Percentiles rank a stretch among this genome's conserved stretches.
phyloP scores from a whole-genome alignment of 139 green algal genomes.

The Coelastrella sp. region DNA sequence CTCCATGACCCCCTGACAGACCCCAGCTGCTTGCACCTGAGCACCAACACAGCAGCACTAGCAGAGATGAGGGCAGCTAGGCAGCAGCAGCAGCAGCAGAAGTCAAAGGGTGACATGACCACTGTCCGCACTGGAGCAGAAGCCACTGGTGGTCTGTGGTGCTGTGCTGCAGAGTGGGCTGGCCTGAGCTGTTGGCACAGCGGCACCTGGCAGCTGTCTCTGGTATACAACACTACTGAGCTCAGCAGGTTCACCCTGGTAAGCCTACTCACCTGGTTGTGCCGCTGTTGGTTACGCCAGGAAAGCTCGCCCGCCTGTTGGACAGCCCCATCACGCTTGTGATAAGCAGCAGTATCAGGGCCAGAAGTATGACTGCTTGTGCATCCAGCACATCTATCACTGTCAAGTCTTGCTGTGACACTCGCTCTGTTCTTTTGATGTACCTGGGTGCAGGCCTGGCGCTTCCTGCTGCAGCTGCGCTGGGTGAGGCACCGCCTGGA shows the following conservation, averaged over 20 bases:
- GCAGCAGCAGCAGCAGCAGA: background rate
- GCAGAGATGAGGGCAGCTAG: background rate
- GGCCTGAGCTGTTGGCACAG: conserved; percentile 6
- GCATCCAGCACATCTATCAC: background rate
- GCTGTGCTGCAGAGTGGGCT: conserved; percentile 28
- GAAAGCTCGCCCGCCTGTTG: too few species aligned
- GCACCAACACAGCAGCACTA: conserved; percentile 32
- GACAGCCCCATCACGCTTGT: too few species aligned
- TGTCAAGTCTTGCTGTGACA: background rate
- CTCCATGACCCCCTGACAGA: conserved; percentile 37
- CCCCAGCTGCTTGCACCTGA: conserved; percentile 46
- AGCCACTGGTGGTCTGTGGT: conserved; percentile 1
- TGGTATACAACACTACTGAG: conserved; percentile 26
- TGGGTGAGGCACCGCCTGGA: conserved; percentile 53
- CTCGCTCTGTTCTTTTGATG: background rate
- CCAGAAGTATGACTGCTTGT: too few species aligned
- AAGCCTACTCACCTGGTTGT: background rate
- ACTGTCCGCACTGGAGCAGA: background rate
- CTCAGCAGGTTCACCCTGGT: conserved; percentile 19
- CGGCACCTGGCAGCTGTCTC: conserved; percentile 42
- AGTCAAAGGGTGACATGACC: background rate
- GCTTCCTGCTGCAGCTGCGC: conserved; percentile 48
- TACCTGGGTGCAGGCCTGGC: conserved; percentile 1
- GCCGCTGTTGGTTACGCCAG: background rate
- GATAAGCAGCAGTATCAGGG: too few species aligned